Conservation (phyloP, 768 basidiomycete genomes). For the Rhizopogon rudus region DNA sequence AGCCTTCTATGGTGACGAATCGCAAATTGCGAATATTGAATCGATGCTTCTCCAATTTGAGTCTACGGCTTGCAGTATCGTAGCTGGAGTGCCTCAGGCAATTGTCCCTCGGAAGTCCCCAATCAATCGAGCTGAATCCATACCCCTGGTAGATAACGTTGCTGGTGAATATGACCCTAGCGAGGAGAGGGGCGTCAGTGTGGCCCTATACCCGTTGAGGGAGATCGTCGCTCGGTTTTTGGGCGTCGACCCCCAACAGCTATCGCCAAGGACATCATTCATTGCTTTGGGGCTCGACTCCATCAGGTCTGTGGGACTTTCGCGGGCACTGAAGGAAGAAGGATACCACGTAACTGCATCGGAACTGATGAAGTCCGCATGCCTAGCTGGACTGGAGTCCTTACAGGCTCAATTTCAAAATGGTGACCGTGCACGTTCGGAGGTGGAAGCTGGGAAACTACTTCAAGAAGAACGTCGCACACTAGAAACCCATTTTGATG, state of each 20-base stretch:
- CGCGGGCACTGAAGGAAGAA: conserved; percentile 27
- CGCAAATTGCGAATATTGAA: conserved; percentile 12
- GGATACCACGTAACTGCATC: conserved; percentile 31
- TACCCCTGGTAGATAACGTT: not conserved
- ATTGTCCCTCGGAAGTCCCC: not conserved
- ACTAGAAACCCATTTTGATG: conserved; percentile 7
- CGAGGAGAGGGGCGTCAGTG: not conserved
- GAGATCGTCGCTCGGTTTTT: conserved; percentile 16
- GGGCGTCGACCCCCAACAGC: conserved; percentile 7
- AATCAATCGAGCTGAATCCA: not conserved
- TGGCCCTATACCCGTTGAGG: conserved; percentile 6
- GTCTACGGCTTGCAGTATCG: conserved; percentile 13
- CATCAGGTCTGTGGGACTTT: conserved; percentile 40
- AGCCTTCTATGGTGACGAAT: conserved; percentile 18
- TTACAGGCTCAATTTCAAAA: not conserved
- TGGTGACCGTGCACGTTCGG: not conserved
- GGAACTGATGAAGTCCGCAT: conserved; percentile 29
- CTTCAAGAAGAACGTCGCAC: conserved; percentile 5
- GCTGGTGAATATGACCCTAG: not conserved
- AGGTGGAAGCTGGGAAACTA: not conserved
- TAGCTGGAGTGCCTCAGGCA: conserved; percentile 6
- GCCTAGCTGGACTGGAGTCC: conserved; percentile 1
- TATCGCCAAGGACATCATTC: conserved; percentile 27
- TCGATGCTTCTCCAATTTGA: conserved; percentile 21
- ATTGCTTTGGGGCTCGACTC: conserved; percentile 45